These are phyloP conservation scores for Hypoxylon crocopeplum DNA, from an alignment of 495 filamentous ascomycete genomes.

Conservation along the genomic window DNA sequence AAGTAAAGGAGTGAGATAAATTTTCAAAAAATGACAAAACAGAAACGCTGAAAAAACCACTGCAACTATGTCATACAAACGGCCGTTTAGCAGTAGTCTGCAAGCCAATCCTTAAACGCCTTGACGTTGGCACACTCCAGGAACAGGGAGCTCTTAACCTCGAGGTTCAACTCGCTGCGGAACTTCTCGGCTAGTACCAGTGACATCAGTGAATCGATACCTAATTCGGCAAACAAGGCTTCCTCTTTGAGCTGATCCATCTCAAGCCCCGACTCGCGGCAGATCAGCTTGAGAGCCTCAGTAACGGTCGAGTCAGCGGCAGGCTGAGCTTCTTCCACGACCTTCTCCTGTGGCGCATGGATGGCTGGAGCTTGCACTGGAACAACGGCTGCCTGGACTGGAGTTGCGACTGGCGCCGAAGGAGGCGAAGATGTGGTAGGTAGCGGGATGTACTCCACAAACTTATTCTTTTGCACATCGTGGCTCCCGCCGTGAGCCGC, in stretches of 20 bases:
- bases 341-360: background rate
- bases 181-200: slow-evolving; percentile 51
- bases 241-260: slow-evolving; percentile 55
- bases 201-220: slow-evolving; percentile 56
- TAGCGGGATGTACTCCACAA: background rate
- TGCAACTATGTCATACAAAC: background rate
- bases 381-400: background rate
- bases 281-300: background rate
- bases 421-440: background rate
- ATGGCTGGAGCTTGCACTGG: background rate
- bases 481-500: background rate
- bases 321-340: slow-evolving; percentile 48
- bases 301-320: background rate
- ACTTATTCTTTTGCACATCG: background rate
- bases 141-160: slow-evolving; percentile 51
- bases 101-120: background rate
- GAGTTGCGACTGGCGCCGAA: background rate
- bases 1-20: too few relatives aligned
- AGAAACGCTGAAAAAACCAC: background rate
- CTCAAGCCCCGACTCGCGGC: slow-evolving; percentile 49
- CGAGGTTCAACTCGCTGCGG: slow-evolving; percentile 54
- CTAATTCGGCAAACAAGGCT: slow-evolving; percentile 49
- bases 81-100: background rate
- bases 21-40: background rate
- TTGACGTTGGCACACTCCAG: slow-evolving; percentile 28